phyloP scores from a whole-genome alignment of 306 rosid species.

The Cercis canadensis region DNA sequence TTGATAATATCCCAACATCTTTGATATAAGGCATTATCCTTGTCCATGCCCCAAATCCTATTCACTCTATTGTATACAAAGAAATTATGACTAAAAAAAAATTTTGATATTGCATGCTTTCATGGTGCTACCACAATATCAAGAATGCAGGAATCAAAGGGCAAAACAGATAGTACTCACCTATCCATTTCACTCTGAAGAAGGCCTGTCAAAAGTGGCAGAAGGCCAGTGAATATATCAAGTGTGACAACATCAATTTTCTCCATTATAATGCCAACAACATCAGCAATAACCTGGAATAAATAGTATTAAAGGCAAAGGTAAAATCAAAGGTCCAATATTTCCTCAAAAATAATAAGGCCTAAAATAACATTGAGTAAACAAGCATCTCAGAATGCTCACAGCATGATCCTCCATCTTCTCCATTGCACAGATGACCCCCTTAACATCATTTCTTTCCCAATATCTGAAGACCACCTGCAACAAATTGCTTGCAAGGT shows the following conservation, averaged over 20 bases:
- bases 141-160: constrained; percentile 12
- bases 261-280: constrained; percentile 73
- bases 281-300: constrained; percentile 92
- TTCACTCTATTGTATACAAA: too few relatives aligned
- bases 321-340: constrained; percentile 23
- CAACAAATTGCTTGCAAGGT: constrained; percentile 41
- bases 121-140: constrained; percentile 9
- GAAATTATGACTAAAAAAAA: too few relatives aligned
- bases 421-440: constrained; percentile 79
- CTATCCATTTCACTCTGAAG: constrained; percentile 89
- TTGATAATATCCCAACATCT: too few relatives aligned
- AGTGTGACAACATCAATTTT: constrained; percentile 83
- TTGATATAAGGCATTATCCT: too few relatives aligned
- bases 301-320: constrained; percentile 33
- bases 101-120: not conserved
- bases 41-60: too few relatives aligned
- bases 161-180: constrained; percentile 44
- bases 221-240: constrained; percentile 77
- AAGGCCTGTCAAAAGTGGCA: constrained; percentile 76
- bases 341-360: not conserved
- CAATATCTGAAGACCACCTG: constrained; percentile 89
- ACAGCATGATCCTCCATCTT: constrained; percentile 96
- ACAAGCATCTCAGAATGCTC: constrained; percentile 46
- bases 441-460: constrained; percentile 93
- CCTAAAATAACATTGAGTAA: constrained; percentile 8